phyloP scores from a whole-genome alignment of 306 rosid species.

The Cicer yamashitae region DNA sequence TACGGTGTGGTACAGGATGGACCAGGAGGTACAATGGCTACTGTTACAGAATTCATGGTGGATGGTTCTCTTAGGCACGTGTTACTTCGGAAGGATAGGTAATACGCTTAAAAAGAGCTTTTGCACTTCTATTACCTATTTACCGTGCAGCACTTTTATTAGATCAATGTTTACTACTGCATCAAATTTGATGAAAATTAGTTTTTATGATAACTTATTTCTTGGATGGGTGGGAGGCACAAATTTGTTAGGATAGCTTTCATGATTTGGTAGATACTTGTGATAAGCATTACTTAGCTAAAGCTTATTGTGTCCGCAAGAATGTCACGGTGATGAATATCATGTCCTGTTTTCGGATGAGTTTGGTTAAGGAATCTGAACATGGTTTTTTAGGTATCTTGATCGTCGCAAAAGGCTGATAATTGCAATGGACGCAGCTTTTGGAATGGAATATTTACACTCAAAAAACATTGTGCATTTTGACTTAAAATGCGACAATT shows the following conservation, averaged over 20 bases:
- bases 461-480: slow-evolving; percentile 93
- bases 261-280: slow-evolving; percentile 8
- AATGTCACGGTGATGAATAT: slow-evolving; percentile 20
- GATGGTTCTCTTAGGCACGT: slow-evolving; percentile 92
- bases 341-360: slow-evolving; percentile 1
- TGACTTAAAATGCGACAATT: slow-evolving; percentile 92
- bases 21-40: slow-evolving; percentile 90
- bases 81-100: slow-evolving; percentile 90
- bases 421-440: slow-evolving; percentile 97
- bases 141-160: not conserved
- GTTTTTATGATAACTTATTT: slow-evolving; percentile 20
- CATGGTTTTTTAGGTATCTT: slow-evolving; percentile 65
- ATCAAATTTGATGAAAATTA: slow-evolving; percentile 17
- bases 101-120: slow-evolving; percentile 38
- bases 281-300: not conserved
- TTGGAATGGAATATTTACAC: slow-evolving; percentile 98
- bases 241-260: slow-evolving; percentile 28
- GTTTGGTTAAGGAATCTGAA: slow-evolving; percentile 25
- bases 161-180: slow-evolving; percentile 13
- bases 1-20: slow-evolving; percentile 98
- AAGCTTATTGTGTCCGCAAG: slow-evolving; percentile 29
- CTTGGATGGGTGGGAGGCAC: slow-evolving; percentile 34
- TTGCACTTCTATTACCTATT: slow-evolving; percentile 37
- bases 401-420: slow-evolving; percentile 90
- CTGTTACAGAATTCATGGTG: slow-evolving; percentile 92